Evolutionary conservation across 163 green algal species (phyloP).

Genomic region (Scenedesmus sp.): DNA sequence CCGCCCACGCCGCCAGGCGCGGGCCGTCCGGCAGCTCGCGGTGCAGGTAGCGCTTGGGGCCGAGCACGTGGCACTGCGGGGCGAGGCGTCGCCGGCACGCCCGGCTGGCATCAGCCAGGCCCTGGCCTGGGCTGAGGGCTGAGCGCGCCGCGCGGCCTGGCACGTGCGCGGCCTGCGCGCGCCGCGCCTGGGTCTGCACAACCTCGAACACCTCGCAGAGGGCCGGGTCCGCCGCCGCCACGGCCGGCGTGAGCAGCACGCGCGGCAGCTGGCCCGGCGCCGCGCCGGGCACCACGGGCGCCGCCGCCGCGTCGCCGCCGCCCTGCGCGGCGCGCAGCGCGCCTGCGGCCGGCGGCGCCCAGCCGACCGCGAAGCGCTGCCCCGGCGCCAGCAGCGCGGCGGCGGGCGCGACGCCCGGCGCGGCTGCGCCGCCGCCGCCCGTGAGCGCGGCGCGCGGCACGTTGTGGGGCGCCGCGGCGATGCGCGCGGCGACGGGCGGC

Average conservation of each 20-base stretch:
- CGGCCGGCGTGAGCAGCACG: constrained; percentile 18
- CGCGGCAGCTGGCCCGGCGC: background rate
- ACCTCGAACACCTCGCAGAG: constrained; percentile 33
- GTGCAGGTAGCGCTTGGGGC: constrained; percentile 15
- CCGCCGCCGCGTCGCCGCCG: background rate
- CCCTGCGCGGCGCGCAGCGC: background rate
- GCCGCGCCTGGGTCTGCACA: constrained; percentile 12
- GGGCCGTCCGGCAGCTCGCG: constrained; percentile 20
- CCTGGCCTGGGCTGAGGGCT: background rate
- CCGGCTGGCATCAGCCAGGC: background rate
- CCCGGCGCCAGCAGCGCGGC: background rate
- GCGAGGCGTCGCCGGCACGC: background rate
- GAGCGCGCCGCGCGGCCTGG: background rate
- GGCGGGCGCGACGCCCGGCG: background rate
- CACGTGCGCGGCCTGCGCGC: background rate
- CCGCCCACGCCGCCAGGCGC: constrained; percentile 2
- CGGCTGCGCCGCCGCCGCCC: background rate
- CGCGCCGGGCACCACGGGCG: background rate
- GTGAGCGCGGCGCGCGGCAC: background rate
- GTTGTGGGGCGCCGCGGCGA: constrained; percentile 21
- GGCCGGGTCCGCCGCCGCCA: background rate
- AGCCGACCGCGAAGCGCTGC: constrained; percentile 6
- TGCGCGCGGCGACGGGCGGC: constrained; percentile 5
- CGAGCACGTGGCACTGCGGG: background rate
- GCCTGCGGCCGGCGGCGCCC: background rate